Evolutionary conservation across 2,329 filamentous ascomycete genomes (phyloP).

Genomic region (Pseudocercospora macadamiae): DNA sequence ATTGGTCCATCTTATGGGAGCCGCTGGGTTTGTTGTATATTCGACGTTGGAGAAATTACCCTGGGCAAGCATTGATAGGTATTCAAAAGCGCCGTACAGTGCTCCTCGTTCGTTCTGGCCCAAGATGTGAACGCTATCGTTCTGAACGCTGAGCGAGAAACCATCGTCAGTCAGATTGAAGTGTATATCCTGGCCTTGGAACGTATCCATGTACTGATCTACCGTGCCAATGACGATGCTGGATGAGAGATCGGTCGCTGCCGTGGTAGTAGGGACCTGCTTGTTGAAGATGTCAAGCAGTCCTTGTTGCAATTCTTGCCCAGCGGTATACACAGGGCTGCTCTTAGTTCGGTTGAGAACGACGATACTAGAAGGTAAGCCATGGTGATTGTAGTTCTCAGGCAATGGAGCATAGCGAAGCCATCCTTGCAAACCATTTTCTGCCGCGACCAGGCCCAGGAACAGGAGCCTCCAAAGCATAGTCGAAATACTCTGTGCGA

Average conservation of each 20-base stretch:
- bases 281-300: constrained; percentile 59
- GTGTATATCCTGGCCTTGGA: constrained; percentile 18
- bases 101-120: constrained; percentile 69
- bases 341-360: constrained; percentile 52
- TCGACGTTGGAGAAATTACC: constrained; percentile 55
- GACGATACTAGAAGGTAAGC: constrained; percentile 57
- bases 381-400: constrained; percentile 50
- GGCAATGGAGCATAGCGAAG: constrained; percentile 64
- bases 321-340: constrained; percentile 63
- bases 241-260: constrained; percentile 30
- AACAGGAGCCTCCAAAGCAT: constrained; percentile 9
- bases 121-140: constrained; percentile 58
- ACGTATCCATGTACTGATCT: constrained; percentile 45
- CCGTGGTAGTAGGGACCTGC: constrained; percentile 41
- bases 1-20: constrained; percentile 69
- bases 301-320: constrained; percentile 56
- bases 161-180: constrained; percentile 58
- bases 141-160: constrained; percentile 60
- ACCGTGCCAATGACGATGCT: constrained; percentile 56
- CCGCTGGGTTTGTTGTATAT: constrained; percentile 59
- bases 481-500: neutral
- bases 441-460: constrained; percentile 51
- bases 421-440: constrained; percentile 66
- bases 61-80: constrained; percentile 66
- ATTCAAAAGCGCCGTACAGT: constrained; percentile 71